Base-by-base conservation (phyloP, 139 green algal species). In the Chlorella sp. region DNA sequence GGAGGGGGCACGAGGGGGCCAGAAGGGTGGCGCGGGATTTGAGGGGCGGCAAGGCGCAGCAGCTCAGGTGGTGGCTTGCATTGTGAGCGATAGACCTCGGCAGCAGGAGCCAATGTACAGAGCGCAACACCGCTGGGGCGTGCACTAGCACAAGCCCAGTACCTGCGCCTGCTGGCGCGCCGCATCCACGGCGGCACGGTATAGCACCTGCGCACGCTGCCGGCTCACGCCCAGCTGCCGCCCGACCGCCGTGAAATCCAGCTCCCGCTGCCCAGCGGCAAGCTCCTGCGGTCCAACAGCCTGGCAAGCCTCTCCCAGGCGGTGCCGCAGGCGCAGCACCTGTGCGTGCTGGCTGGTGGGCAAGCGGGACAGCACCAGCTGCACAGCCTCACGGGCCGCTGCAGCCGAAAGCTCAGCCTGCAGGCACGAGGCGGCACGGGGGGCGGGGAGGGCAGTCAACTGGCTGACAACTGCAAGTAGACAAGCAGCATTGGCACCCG, bases 311-410 rank as follows among this genome's bases (percentile, higher is more conserved):
- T 25, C 26, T 3, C 60, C 76, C 36, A 82, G 36, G 38, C 60
- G 36, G 39, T 73, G 71, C 36, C 76, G 76, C 76, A 82, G 76
- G 34, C 63, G 76, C 57, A 82, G 76, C 60, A 57, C 57, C 39
- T 28, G 12, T 62, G 76, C 56, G 11, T 71, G 30, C n/a, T 11
- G 56, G 60, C 36, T 60, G 51, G 51, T 21, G 15, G 21, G 76
- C 60, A 82, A 36, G 26, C 38, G 60, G 38, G 60, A 26, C 26
- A 82, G 60, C 36, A 82, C 0, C 38, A 30, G 76, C 60, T 82
- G 56, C 4, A 72, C 76, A 4, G 36, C 36, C 26, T 71, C 60
- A 0, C 25, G 13, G 20, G 75, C 75, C 6, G 32, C 56, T 0
- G 36, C 32, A 0, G 26, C 41, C 13, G 6, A 26, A 47, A 25